These are phyloP conservation scores for Stenogyne calaminthoides DNA, from an alignment of 305 asterid genomes.

Conservation along the genomic window DNA sequence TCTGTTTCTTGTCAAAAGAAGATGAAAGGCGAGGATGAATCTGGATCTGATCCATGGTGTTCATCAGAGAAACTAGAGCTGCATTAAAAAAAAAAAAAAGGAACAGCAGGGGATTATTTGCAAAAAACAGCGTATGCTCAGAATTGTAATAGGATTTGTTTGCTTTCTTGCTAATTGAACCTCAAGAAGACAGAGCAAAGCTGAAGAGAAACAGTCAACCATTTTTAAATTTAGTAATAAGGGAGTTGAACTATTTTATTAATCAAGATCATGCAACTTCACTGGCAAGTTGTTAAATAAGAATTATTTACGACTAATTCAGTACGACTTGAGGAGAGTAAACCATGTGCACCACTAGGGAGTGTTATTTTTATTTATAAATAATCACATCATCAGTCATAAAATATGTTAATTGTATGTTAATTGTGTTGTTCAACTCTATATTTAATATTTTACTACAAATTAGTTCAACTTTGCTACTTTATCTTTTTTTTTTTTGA, in stretches of 20 bases:
- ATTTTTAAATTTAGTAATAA: not conserved
- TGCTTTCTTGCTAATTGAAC: not conserved
- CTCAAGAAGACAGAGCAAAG: not conserved
- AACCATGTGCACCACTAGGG: not conserved
- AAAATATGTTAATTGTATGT: not conserved
- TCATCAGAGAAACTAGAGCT: slow-evolving; percentile 7
- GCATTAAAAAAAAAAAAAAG: not conserved
- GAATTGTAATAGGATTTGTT: not conserved
- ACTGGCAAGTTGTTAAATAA: not conserved
- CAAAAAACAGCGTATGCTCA: not conserved
- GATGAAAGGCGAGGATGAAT: not conserved
- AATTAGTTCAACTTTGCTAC: not conserved
- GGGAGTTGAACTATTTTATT: not conserved
- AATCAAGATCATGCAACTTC: not conserved
- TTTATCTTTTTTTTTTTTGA: too few species aligned
- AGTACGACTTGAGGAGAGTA: not conserved
- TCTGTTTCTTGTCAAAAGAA: not conserved
- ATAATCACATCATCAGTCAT: not conserved
- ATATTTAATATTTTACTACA: not conserved
- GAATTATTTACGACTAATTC: not conserved
- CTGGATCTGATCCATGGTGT: not conserved
- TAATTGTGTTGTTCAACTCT: not conserved
- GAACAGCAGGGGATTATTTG: not conserved
- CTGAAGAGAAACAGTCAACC: not conserved
- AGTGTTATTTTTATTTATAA: not conserved